phyloP scores from a whole-genome alignment of 2,329 filamentous ascomycete species.

The Calonectria honghensis region DNA sequence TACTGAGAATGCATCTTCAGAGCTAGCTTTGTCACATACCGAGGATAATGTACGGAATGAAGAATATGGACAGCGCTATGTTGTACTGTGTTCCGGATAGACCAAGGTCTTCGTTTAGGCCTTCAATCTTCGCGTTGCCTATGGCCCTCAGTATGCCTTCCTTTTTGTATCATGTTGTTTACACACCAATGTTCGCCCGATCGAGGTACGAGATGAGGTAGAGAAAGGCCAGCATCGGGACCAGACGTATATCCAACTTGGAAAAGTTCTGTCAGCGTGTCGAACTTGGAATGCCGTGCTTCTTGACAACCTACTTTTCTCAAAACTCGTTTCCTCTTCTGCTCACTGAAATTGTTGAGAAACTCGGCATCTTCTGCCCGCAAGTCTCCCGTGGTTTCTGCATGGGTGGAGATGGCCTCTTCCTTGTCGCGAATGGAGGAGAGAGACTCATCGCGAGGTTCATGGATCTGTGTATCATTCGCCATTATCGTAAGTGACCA shows the following conservation, averaged over 20 bases:
- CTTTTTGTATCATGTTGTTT: too few relatives aligned
- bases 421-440: slow-evolving; percentile 4
- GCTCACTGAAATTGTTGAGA: slow-evolving; percentile 14
- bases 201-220: slow-evolving; percentile 17
- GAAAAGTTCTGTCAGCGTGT: neutral
- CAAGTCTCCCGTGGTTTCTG: neutral
- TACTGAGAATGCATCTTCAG: neutral
- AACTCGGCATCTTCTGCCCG: slow-evolving; percentile 13
- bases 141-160: neutral
- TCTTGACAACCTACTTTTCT: neutral
- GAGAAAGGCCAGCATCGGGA: slow-evolving; percentile 7
- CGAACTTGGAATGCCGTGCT: neutral
- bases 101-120: neutral
- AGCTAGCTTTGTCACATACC: neutral
- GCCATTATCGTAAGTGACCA: neutral
- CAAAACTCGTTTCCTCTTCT: neutral
- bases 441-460: neutral
- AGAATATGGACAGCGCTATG: slow-evolving; percentile 5
- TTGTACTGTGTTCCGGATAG: neutral
- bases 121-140: slow-evolving; percentile 20
- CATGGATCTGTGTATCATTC: neutral
- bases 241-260: slow-evolving; percentile 1
- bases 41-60: neutral
- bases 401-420: neutral
- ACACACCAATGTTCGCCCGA: slow-evolving; percentile 5